phyloP scores from a whole-genome alignment of 805 yeast species.

The Yamadazyma sp. region DNA sequence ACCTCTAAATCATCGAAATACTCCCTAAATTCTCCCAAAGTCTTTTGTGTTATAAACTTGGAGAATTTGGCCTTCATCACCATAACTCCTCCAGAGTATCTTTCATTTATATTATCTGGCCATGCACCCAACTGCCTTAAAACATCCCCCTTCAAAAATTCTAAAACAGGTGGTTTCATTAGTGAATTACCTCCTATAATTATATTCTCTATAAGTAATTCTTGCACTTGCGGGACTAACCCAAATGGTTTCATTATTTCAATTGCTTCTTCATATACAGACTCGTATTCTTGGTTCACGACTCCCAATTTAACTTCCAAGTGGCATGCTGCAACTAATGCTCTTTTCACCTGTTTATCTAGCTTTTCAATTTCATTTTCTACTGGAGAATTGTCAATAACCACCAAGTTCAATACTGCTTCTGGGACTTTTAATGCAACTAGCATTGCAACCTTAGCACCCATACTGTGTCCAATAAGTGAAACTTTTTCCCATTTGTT shows the following conservation, averaged over 20 bases:
- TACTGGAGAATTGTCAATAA: slow-evolving; percentile 49
- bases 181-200: slow-evolving; percentile 1
- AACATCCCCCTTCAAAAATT: slow-evolving; percentile 17
- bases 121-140: slow-evolving; percentile 20
- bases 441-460: slow-evolving; percentile 55
- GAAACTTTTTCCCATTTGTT: slow-evolving; percentile 16
- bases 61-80: slow-evolving; percentile 46
- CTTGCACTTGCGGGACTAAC: slow-evolving; percentile 23
- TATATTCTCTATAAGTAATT: slow-evolving; percentile 39
- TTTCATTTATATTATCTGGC: slow-evolving; percentile 18
- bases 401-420: slow-evolving; percentile 37
- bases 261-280: too few species aligned
- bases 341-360: slow-evolving; percentile 19
- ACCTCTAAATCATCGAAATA: slow-evolving; percentile 22
- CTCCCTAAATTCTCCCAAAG: slow-evolving; percentile 17
- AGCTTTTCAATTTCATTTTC: background rate
- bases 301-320: slow-evolving; percentile 30
- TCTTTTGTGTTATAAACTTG: slow-evolving; percentile 33
- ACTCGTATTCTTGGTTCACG: background rate
- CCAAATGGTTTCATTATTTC: slow-evolving; percentile 20
- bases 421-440: slow-evolving; percentile 41
- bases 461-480: slow-evolving; percentile 57
- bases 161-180: slow-evolving; percentile 19
- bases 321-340: slow-evolving; percentile 39
- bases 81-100: slow-evolving; percentile 31